These are phyloP conservation scores for Populus hybrid DNA, from an alignment of 441 rosid species.

Conservation along the genomic window DNA sequence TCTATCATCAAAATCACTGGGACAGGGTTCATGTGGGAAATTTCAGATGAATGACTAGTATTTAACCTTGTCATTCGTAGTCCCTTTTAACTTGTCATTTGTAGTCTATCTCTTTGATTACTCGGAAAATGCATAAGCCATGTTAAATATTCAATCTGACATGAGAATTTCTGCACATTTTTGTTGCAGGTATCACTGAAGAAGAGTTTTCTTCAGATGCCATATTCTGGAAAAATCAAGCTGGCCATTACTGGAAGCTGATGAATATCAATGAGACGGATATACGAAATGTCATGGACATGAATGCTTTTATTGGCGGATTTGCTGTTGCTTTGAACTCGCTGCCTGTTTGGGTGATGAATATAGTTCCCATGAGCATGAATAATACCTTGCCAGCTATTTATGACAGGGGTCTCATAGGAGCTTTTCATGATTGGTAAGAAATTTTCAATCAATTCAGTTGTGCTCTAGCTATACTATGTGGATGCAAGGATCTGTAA, in stretches of 20 bases:
- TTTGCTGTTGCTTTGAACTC: constrained; percentile 66
- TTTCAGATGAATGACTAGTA: neutral
- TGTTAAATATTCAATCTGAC: constrained; percentile 4
- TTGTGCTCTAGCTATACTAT: neutral
- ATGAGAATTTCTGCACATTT: neutral
- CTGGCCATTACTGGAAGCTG: constrained; percentile 60
- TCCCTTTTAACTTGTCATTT: neutral
- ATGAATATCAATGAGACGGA: constrained; percentile 54
- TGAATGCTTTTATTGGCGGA: constrained; percentile 87
- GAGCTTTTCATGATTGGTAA: constrained; percentile 93
- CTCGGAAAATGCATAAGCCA: neutral
- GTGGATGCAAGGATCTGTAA: neutral
- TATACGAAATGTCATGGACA: constrained; percentile 85
- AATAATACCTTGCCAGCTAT: constrained; percentile 73
- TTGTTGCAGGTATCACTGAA: constrained; percentile 53
- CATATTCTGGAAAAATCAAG: constrained; percentile 76
- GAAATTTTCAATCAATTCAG: constrained; percentile 17
- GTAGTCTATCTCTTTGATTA: neutral
- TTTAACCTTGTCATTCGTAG: neutral
- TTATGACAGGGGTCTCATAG: constrained; percentile 74
- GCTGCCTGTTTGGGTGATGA: constrained; percentile 92
- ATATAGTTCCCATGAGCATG: constrained; percentile 63
- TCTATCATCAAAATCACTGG: neutral
- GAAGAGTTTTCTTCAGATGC: constrained; percentile 54
- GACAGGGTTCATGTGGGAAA: neutral